phyloP scores from a whole-genome alignment of 805 yeast genomes.

The Wickerhamomyces alni region DNA sequence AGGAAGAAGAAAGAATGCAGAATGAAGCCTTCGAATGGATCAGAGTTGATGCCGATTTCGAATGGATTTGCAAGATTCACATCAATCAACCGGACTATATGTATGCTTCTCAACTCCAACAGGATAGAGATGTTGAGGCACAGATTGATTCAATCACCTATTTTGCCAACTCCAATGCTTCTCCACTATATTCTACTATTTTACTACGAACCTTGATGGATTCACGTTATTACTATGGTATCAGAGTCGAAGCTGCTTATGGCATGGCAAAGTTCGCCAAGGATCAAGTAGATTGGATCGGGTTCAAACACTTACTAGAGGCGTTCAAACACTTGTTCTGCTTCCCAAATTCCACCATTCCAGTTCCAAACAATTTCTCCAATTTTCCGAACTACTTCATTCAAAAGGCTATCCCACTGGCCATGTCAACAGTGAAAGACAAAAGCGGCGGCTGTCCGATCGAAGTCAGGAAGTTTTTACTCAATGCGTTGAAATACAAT shows the following conservation, averaged over 20 bases:
- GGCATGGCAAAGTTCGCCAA: constrained; percentile 69
- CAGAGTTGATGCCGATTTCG: constrained; percentile 95
- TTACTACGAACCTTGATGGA: constrained; percentile 80
- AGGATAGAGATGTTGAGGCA: constrained; percentile 95
- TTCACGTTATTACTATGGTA: constrained; percentile 78
- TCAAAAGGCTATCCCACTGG: constrained; percentile 59
- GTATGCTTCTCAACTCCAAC: constrained; percentile 90
- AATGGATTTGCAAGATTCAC: constrained; percentile 83
- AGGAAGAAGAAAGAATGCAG: constrained; percentile 60
- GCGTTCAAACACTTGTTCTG: constrained; percentile 70
- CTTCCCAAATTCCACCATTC: constrained; percentile 58
- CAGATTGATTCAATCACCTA: constrained; percentile 77
- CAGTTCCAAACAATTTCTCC: constrained; percentile 75
- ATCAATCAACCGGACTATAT: constrained; percentile 91
- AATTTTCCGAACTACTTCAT: constrained; percentile 65
- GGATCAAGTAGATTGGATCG: constrained; percentile 57
- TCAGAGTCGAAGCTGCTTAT: constrained; percentile 78
- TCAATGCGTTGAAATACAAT: constrained; percentile 73
- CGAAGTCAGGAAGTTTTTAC: constrained; percentile 53
- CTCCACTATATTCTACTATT: constrained; percentile 64
- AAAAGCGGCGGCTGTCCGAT: constrained; percentile 56
- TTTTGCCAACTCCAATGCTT: constrained; percentile 59
- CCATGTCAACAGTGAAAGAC: constrained; percentile 56
- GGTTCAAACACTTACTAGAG: constrained; percentile 63
- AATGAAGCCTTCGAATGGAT: constrained; percentile 97